These are phyloP conservation scores for Bidens hawaiensis DNA, from an alignment of 140 eudicot genomes.

Conservation along the genomic window DNA sequence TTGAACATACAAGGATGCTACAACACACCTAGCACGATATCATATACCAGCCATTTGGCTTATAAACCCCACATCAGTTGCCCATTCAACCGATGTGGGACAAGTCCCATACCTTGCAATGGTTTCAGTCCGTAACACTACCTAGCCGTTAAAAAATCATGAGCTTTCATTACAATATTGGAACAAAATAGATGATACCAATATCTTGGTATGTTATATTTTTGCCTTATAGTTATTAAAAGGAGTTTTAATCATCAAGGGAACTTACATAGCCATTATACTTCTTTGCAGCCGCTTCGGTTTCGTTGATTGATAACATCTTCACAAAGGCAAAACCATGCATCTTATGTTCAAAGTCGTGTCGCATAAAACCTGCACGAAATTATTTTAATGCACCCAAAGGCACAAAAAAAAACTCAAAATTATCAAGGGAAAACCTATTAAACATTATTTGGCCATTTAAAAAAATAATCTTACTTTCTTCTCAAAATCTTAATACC, in stretches of 20 bases:
- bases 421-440: not conserved
- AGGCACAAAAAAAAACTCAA: conserved; percentile 10
- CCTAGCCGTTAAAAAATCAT: not conserved
- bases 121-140: too few species aligned
- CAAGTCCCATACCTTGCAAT: not conserved
- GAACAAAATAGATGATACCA: not conserved
- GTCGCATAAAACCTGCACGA: conserved; percentile 68
- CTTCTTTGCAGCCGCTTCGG: conserved; percentile 48
- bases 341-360: conserved; percentile 65
- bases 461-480: too few species aligned
- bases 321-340: conserved; percentile 77
- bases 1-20: too few species aligned
- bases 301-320: conserved; percentile 60
- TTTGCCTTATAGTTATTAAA: not conserved
- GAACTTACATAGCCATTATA: conserved; percentile 66
- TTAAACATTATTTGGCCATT: too few species aligned
- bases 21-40: too few species aligned
- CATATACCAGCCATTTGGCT: too few species aligned
- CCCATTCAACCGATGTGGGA: too few species aligned
- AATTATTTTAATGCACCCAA: conserved; percentile 1
- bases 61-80: too few species aligned
- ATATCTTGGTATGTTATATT: not conserved
- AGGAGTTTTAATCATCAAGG: not conserved
- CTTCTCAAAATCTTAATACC: too few species aligned
- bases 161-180: not conserved